Base-by-base conservation (phyloP, 2,329 filamentous ascomycete genomes). In the Colletotrichum liaoningense region DNA sequence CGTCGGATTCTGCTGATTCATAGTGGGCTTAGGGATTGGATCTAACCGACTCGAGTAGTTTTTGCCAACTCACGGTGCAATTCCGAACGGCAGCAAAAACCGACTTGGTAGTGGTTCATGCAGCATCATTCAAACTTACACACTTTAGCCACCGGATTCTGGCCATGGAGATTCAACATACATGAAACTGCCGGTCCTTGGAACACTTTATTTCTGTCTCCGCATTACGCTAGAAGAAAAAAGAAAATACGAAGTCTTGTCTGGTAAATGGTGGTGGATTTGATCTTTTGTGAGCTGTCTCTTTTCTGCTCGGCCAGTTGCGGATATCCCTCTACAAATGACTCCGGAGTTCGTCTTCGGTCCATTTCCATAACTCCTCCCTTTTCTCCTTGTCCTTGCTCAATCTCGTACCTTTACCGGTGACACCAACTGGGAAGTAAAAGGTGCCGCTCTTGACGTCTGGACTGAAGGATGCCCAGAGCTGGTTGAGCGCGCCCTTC, bases 331-430 rank as follows among this genome's bases (percentile, higher is more conserved):
- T 1, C 24, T 62, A 75, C n/a, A 69, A 58, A 28, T 74, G 74
- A 24, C 67, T 65, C 52, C 57, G 72, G 30, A 83, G 66, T 73
- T 83, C 81, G 57, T 78, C 77, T 70, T 80, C 81, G 4, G 81
- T 83, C 82, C 82, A 83, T 24, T 81, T 79, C 81, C 81, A 83
- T 64, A 83, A 58, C 68, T 76, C 76, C 75, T 78, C 74, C 69
- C 59, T 78, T 9, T 80, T 78, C 52, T 81, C 35, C 22, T 76
- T 77, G 38, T 80, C 69, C 57, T 74, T 78, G 5, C 77, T 76
- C 22, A 73, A 69, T 38, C 57, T 72, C 33, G 67, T 76, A 22
- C 77, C 77, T 35, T 69, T 77, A 9, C 74, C 78, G 7, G 66
- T 57, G 5, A 81, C 75, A 6, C 81, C 82, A 4, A 83, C 76